These are phyloP conservation scores for Stagonosporopsis chrysanthemi DNA, from an alignment of 2,329 filamentous ascomycete species.

Conservation along the genomic window DNA sequence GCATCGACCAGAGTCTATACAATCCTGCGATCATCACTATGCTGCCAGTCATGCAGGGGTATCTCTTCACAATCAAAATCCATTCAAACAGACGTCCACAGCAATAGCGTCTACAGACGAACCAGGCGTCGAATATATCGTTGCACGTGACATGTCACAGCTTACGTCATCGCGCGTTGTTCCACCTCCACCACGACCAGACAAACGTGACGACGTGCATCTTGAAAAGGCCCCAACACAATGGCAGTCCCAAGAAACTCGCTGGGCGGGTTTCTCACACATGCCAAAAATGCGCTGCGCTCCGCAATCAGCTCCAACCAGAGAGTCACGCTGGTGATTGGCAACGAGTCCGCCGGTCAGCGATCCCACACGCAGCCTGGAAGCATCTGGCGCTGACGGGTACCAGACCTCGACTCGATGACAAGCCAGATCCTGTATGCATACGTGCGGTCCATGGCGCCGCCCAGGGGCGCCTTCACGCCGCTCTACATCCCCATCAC, in stretches of 20 bases:
- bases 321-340: conserved; percentile 59
- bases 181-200: too few species aligned
- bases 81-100: too few species aligned
- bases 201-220: too few species aligned
- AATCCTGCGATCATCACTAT: too few species aligned
- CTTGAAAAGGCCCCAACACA: background rate
- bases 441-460: conserved; percentile 71
- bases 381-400: conserved; percentile 1
- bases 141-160: conserved; percentile 8
- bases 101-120: too few species aligned
- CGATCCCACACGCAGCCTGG: background rate
- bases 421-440: conserved; percentile 76
- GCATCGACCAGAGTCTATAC: too few species aligned
- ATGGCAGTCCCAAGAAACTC: conserved; percentile 57
- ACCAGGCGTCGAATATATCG: too few species aligned
- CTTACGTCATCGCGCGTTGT: conserved; percentile 23
- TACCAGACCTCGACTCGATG: conserved; percentile 78
- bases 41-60: background rate
- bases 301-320: conserved; percentile 50
- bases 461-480: conserved; percentile 54
- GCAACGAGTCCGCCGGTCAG: conserved; percentile 61
- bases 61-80: background rate
- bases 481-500: conserved; percentile 74
- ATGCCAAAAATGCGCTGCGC: conserved; percentile 54
- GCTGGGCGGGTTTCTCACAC: conserved; percentile 55